phyloP scores from a whole-genome alignment of 1,284 basidiomycete genomes.

The Rhodotorula sp. region DNA sequence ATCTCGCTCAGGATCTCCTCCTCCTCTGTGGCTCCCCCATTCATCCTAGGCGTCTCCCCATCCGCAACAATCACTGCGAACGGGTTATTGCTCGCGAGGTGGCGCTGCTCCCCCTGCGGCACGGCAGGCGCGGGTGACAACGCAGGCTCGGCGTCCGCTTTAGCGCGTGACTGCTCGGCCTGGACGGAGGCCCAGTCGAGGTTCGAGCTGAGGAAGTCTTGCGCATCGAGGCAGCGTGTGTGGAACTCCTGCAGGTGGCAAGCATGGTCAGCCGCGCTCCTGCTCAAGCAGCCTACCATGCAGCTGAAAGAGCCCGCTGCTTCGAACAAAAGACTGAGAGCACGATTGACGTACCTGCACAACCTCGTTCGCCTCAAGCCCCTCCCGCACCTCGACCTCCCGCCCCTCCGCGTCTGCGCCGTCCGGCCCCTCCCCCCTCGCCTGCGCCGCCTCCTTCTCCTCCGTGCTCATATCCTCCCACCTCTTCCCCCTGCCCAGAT shows the following conservation, averaged over 20 bases:
- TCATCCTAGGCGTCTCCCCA: too few species aligned
- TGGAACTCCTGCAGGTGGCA: conserved; percentile 50
- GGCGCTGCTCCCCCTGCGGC: background rate
- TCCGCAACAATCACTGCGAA: conserved; percentile 26
- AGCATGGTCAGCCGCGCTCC: too few species aligned
- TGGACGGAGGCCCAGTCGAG: conserved; percentile 56
- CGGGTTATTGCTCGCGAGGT: conserved; percentile 37
- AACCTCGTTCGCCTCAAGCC: conserved; percentile 39
- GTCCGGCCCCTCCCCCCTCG: background rate
- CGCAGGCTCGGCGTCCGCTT: conserved; percentile 13
- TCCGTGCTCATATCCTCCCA: conserved; percentile 1
- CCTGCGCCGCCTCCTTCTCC: conserved; percentile 3
- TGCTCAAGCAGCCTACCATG: too few species aligned
- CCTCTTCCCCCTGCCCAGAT: background rate
- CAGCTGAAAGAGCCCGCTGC: too few species aligned
- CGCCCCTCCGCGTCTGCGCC: conserved; percentile 1
- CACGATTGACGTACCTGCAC: conserved; percentile 24
- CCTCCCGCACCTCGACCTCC: conserved; percentile 7
- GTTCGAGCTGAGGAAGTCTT: conserved; percentile 52
- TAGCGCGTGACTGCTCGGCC: conserved; percentile 47
- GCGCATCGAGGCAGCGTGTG: conserved; percentile 50
- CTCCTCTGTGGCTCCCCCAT: conserved; percentile 15
- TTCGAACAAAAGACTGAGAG: background rate
- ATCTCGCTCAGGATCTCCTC: conserved; percentile 36
- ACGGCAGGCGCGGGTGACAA: background rate